Base-by-base conservation (phyloP, 345 rosid genomes). In the Salix caprea region DNA sequence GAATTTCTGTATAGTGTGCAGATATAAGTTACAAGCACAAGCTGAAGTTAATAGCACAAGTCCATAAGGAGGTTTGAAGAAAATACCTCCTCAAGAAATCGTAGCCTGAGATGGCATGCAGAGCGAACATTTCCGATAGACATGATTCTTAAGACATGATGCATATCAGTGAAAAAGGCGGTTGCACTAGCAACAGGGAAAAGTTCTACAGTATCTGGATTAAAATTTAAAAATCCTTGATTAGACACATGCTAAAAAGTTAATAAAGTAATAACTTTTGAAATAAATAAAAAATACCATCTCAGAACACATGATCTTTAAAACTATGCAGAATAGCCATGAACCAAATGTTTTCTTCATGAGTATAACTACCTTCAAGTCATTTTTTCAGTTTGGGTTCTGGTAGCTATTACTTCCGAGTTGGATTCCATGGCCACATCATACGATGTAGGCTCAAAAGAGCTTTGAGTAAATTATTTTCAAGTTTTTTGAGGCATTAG, bases 11-110 rank as follows among this genome's bases (percentile, higher is more conserved):
- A 69, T 23, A 28, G 74, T 39, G 32, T 65, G 73, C 76, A 75
- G 71, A 71, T 66, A 78, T 70, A 42, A 84, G 84, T 75, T 72
- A 77, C 23, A 71, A 70, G 54, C 24, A 69, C 39, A 76, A 36
- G 23, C 61, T 39, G 40, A 67, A 74, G 42, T 58, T 42, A 14
- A 4, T 12, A 71, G 64, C 11, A 65, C 13, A 56, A 66, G 24
- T 23, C 26, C 34, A 74, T 78, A 32, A 69, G 42, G 72, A 44
- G 46, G 71, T 21, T 66, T 61, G 12, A 30, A 70, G 65, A 65
- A 48, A 46, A 37, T 62, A 87, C 88, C 88, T 87, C 88, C 78
- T 87, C 90, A 28, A 87, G 88, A 79, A 87, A 85, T 70, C 88
- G 73, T 56, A 87, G 86, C 61, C 87, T 76, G 78, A 78, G 90